Percentiles rank a stretch among this genome's conserved stretches.
Evolutionary conservation across 1,139 yeast genomes (phyloP).

Genomic region (Kodamaea suecica): DNA sequence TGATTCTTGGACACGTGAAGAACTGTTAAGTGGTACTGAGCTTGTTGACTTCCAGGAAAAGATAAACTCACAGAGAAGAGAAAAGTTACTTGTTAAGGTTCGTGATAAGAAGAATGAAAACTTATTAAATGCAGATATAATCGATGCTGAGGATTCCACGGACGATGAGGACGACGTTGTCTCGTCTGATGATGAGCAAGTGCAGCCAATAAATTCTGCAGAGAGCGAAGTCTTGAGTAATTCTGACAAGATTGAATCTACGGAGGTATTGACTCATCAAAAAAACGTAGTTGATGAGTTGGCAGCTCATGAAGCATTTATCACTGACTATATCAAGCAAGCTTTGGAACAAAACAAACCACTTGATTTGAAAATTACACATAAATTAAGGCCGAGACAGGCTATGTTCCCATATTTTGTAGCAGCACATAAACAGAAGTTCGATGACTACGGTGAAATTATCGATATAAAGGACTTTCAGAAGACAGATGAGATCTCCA

Average conservation of each 20-base stretch:
- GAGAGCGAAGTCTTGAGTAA: neutral
- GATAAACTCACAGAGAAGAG: constrained; percentile 42
- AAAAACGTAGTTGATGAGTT: constrained; percentile 25
- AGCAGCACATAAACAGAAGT: constrained; percentile 50
- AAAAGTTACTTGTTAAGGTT: constrained; percentile 50
- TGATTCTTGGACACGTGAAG: constrained; percentile 43
- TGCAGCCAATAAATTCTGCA: constrained; percentile 9
- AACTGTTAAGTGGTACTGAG: constrained; percentile 48
- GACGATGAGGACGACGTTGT: constrained; percentile 39
- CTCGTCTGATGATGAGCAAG: constrained; percentile 11
- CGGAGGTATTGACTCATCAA: neutral
- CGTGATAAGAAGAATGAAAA: constrained; percentile 55
- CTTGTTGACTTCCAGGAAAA: constrained; percentile 45
- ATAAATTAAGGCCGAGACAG: constrained; percentile 55
- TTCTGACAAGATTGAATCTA: constrained; percentile 2
- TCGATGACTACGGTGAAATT: constrained; percentile 84
- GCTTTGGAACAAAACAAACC: constrained; percentile 39
- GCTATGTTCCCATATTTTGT: constrained; percentile 74
- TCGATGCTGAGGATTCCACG: constrained; percentile 36
- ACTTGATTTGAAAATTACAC: constrained; percentile 64
- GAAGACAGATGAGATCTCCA: constrained; percentile 51
- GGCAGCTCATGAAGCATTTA: constrained; percentile 41
- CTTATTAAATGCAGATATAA: constrained; percentile 45
- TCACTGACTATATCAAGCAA: constrained; percentile 39
- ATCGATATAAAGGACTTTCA: constrained; percentile 65